Evolutionary conservation across 2,329 filamentous ascomycete genomes (phyloP), one percentile per base, ranked within the genome.

Genomic region (Monilinia vaccinii-corymbosi): DNA sequence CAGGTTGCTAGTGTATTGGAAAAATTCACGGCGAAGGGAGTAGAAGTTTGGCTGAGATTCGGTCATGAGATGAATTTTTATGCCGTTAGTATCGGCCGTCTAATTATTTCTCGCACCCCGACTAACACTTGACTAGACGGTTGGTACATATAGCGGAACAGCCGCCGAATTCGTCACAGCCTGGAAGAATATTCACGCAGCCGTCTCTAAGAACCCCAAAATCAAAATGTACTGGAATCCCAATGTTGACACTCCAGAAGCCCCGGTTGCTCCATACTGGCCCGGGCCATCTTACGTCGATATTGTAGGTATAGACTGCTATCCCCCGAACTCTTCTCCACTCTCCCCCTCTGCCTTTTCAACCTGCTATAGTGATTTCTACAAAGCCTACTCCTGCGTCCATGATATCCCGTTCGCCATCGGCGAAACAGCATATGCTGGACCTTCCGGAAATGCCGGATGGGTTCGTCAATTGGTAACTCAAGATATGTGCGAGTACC

Each of bases 1-100:
- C 47, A 61, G 38, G 56, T 61, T 8, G 56, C 56, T 11, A 46
- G 25, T 32, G 56, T 59, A 3, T 44, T 61, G 40, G 47, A 44
- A 44, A 31, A 61, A 36, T 61, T 61, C 25, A 61, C 60, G 6
- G 23, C 25, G 3, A 48, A 48, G 25, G 48, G 48, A 11, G 56
- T 61, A n/a, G 60, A 61, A 6, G 49, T 61, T 32, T 61, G 60
- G 60, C 32, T 61, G 56, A 47, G 60, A 49, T 61, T 61, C 18
- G 56, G 60, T 5, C 60, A 61, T 59, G 60, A 61, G 56, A 61
- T 61, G 60, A 61, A 61, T 38, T 61, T 55, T 25, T 61, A 61
- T 48, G 49, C 53, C 13, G 60, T 61, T 28, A 48, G 47, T 45
- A 32, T 25, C 23, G 5, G 16, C 7, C 14, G n/a, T 36, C n/a